phyloP scores from a whole-genome alignment of 805 yeast species.

The Myxozyma vanderwaltii region DNA sequence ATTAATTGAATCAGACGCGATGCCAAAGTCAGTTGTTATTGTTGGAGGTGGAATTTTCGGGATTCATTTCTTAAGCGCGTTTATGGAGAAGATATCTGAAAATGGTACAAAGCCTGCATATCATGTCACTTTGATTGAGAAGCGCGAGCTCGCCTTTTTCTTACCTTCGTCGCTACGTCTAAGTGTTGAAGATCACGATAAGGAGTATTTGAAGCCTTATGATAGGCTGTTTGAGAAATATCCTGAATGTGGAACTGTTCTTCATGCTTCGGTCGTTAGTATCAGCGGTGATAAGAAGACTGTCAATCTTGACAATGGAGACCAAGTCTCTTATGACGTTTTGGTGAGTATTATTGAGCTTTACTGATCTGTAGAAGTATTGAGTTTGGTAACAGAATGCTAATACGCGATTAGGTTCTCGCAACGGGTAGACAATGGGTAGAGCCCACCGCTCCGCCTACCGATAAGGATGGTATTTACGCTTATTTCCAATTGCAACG shows the following conservation, averaged over 20 bases:
- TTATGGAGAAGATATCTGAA: background rate
- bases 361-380: background rate
- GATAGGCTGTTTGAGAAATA: slow-evolving; percentile 11
- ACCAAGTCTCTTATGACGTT: slow-evolving; percentile 12
- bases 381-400: background rate
- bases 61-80: background rate
- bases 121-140: slow-evolving; percentile 13
- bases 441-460: slow-evolving; percentile 9
- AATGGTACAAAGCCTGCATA: background rate
- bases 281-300: slow-evolving; percentile 1
- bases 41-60: slow-evolving; percentile 20
- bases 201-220: slow-evolving; percentile 13
- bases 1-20: no score
- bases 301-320: slow-evolving; percentile 15
- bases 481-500: slow-evolving; percentile 7
- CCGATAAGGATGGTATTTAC: background rate
- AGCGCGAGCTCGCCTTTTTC: slow-evolving; percentile 18
- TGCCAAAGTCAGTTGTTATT: slow-evolving; percentile 1
- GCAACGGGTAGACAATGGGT: slow-evolving; percentile 15
- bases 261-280: background rate
- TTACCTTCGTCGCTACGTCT: slow-evolving; percentile 17
- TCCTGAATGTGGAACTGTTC: slow-evolving; percentile 7
- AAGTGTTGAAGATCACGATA: slow-evolving; percentile 18
- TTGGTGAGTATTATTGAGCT: slow-evolving; percentile 10
- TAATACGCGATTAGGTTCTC: no score